Evolutionary conservation across 1,139 yeast genomes (phyloP).

Genomic region (Candida frijolesensis): DNA sequence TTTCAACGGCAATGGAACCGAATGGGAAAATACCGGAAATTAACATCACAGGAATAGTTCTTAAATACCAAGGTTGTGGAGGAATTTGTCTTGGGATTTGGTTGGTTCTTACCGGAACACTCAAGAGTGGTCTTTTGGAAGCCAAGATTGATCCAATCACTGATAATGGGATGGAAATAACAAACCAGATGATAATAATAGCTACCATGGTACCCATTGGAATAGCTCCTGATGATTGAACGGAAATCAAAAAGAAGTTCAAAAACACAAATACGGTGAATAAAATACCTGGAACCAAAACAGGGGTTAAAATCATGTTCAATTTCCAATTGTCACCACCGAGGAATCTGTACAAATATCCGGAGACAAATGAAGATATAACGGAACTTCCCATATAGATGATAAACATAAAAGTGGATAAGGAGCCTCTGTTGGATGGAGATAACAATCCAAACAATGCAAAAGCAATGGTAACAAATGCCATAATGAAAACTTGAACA

Average conservation of each 20-base stretch:
- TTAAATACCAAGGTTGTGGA: constrained; percentile 81
- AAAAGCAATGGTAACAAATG: constrained; percentile 70
- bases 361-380: constrained; percentile 84
- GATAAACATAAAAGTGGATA: constrained; percentile 86
- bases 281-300: constrained; percentile 78
- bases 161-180: constrained; percentile 83
- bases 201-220: constrained; percentile 91
- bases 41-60: constrained; percentile 64
- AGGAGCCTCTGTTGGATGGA: constrained; percentile 93
- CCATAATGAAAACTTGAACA: constrained; percentile 78
- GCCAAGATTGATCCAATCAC: constrained; percentile 79
- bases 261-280: constrained; percentile 65
- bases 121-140: constrained; percentile 59
- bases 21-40: constrained; percentile 93
- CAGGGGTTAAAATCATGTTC: constrained; percentile 80
- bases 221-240: constrained; percentile 89
- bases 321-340: constrained; percentile 92
- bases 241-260: constrained; percentile 81
- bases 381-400: constrained; percentile 78
- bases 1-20: constrained; percentile 91
- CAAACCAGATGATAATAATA: constrained; percentile 80
- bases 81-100: constrained; percentile 98
- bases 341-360: constrained; percentile 81
- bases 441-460: constrained; percentile 89
- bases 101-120: constrained; percentile 81